Evolutionary conservation across 2,329 filamentous ascomycete genomes (phyloP), one percentile per base, ranked within the genome.

Genomic region (Endoconidiophora laricicola): DNA sequence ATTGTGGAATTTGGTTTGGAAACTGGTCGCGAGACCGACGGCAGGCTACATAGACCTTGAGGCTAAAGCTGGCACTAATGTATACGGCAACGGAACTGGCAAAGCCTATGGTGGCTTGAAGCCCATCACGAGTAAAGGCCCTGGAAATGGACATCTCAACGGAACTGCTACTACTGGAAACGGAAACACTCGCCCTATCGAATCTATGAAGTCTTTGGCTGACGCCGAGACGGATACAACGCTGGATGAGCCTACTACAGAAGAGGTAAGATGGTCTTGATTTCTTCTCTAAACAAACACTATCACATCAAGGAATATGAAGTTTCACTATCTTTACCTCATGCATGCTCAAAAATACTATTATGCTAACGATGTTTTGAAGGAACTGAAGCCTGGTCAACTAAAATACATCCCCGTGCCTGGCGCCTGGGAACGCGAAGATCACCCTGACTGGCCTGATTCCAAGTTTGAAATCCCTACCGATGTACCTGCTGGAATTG

Each of bases 391-490:
- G 24, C 38, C 46, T 40, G 51, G 51, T 49, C 42, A 53, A 49
- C 43, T 55, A 22, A 50, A 42, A 23, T 56, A 56, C 16, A 42
- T 39, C n/a, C 53, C 56, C 14, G 38, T 58, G 16, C 54, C 55
- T 20, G 57, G 54, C 18, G 44, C 47, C 41, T 58, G 57, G 57
- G 50, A 52, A 48, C 55, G 57, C 33, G 46, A 54, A 49, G 52
- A 47, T 36, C 52, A 53, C 22, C 56, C 57, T 22, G 45, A 57
- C 43, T 55, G 52, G 54, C 55, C 54, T 9, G 57, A 57, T n/a
- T 54, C 55, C 10, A 54, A 51, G 46, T 57, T 58, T 48, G 52
- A 54, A 46, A 53, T 57, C 20, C 57, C 57, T 39, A 46, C 52
- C 22, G 46, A 44, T 39, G 50, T 50, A 12, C 53, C 52, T 20